Base-by-base conservation (phyloP, 306 rosid genomes). In the Dalbergia oliveri region DNA sequence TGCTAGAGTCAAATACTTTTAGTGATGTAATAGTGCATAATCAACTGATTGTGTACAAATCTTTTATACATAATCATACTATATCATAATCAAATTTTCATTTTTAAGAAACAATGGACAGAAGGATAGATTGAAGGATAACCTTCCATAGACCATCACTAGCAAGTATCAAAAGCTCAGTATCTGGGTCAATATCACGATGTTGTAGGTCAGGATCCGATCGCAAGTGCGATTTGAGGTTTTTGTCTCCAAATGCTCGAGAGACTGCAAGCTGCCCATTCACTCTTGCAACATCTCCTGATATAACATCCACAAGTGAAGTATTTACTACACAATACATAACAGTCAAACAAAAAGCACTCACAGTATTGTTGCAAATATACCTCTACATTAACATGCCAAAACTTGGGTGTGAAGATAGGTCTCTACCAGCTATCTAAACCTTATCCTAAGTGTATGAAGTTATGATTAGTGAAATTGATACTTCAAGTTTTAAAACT, bases 71-170 rank as follows among this genome's bases (percentile, higher is more conserved):
- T 26, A 1, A 1, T 26, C 31, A 26, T 26, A 26, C 31, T 26
- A 26, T 26, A 2, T 26, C 31, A 26, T 26, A 26, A 2, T 26
- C 31, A 26, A 26, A 1, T 1, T 26, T 26, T 37, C 41, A 37
- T 37, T 4, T 4, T 56, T 23, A 33, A 77, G 13, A 72, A 58
- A 51, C 33, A 70, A 35, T 49, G n/a, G 19, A 26, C 47, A 15
- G 3, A 64, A 77, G 15, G 73, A 33, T 58, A 50, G 44, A 72
- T 50, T 79, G 75, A 63, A 21, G 73, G 67, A 61, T 83, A 63
- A 91, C 98, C 95, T 93, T 93, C 97, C 97, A 93, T 72, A 93
- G 78, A 83, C 98, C 98, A 63, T 93, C 98, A 73, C 97, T 93
- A 49, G 94, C 97, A 59, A 89, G 90, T 79, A 91, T 86, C 73